Percentiles rank a stretch among this genome's conserved stretches.
phyloP scores from a whole-genome alignment of 192 early-diverging fungal genomes.

The Lunasporangiospora selenospora region DNA sequence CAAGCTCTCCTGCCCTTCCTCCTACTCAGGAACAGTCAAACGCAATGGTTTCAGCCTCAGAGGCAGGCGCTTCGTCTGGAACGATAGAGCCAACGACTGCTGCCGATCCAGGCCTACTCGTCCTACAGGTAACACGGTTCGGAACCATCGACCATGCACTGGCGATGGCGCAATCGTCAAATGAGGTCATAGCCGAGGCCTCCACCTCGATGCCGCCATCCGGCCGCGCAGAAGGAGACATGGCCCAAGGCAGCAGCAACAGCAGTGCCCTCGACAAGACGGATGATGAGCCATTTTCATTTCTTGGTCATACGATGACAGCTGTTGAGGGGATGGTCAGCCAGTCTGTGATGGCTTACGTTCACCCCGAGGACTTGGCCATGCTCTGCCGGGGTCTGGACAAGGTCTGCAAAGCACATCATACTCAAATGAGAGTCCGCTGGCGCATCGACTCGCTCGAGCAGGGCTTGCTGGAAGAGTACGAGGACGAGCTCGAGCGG shows the following conservation, averaged over 20 bases:
- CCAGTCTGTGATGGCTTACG: conserved; percentile 4
- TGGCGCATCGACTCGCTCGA: conserved; percentile 4
- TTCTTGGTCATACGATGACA: background rate
- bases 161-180: background rate
- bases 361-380: background rate
- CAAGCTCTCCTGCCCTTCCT: no score
- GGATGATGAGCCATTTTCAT: background rate
- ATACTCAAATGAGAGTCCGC: background rate
- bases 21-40: no score
- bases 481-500: background rate
- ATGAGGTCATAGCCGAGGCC: no score
- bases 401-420: background rate
- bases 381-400: background rate
- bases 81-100: no score
- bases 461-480: no score
- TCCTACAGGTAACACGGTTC: conserved; percentile 2
- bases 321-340: background rate
- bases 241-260: no score
- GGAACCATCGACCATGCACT: conserved; percentile 1
- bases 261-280: background rate
- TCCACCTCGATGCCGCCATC: no score
- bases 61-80: no score
- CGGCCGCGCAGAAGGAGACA: background rate
- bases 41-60: no score
- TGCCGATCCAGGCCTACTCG: conserved; percentile 1